phyloP scores from a whole-genome alignment of 495 filamentous ascomycete species.

The Xeromyces bisporus region DNA sequence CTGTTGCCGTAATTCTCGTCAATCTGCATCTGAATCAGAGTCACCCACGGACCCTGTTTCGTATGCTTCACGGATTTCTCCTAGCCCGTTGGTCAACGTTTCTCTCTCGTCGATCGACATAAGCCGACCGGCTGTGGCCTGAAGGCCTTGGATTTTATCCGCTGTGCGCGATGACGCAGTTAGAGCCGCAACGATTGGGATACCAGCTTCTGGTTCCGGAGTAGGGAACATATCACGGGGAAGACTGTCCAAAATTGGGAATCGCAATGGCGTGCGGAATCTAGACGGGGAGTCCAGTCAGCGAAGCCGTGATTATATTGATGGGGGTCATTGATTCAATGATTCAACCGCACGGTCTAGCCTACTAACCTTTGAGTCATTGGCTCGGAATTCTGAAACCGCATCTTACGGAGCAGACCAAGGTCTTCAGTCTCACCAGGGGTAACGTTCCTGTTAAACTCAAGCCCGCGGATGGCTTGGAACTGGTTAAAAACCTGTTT shows the following conservation, averaged over 20 bases:
- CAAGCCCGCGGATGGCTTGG: slow-evolving; percentile 24
- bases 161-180: slow-evolving; percentile 59
- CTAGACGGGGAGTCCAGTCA: slow-evolving; percentile 15
- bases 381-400: slow-evolving; percentile 23
- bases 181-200: slow-evolving; percentile 47
- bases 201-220: slow-evolving; percentile 18
- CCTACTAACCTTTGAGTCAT: slow-evolving; percentile 44
- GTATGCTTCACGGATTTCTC: slow-evolving; percentile 72
- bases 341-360: no score
- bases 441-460: slow-evolving; percentile 22
- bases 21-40: slow-evolving; percentile 67
- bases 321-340: no score
- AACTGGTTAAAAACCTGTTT: slow-evolving; percentile 49
- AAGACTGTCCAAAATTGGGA: slow-evolving; percentile 72
- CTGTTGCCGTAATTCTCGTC: no score
- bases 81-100: slow-evolving; percentile 62
- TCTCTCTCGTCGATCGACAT: slow-evolving; percentile 68
- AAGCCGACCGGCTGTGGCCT: slow-evolving; percentile 37
- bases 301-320: no score
- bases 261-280: slow-evolving; percentile 41
- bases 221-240: slow-evolving; percentile 43
- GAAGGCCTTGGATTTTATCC: slow-evolving; percentile 46
- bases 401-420: slow-evolving; percentile 17
- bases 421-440: slow-evolving; percentile 12
- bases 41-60: slow-evolving; percentile 81